These are phyloP conservation scores for Spizellomyces punctatus DNA, from an alignment of 192 early-diverging fungal genomes.

Conservation along the genomic window DNA sequence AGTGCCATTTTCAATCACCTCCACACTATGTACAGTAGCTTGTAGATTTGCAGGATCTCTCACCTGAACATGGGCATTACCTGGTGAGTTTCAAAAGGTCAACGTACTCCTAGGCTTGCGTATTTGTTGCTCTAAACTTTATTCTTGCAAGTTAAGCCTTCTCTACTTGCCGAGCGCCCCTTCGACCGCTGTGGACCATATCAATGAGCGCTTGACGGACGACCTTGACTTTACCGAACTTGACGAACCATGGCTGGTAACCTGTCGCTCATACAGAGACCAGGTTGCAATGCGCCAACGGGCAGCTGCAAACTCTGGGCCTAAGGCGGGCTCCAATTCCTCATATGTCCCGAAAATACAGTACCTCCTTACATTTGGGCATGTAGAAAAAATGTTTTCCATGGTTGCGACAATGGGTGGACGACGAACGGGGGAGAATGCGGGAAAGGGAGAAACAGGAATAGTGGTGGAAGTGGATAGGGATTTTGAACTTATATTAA, in stretches of 20 bases:
- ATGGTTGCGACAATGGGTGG: slow-evolving; percentile 22
- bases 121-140: too few species aligned
- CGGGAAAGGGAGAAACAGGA: slow-evolving; percentile 11
- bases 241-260: slow-evolving; percentile 21
- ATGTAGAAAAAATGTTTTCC: slow-evolving; percentile 1
- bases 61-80: too few species aligned
- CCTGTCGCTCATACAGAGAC: slow-evolving; percentile 24
- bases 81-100: too few species aligned
- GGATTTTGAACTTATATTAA: slow-evolving; percentile 17
- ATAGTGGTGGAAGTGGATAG: slow-evolving; percentile 19
- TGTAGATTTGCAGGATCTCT: too few species aligned
- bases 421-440: not conserved
- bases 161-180: slow-evolving; percentile 18
- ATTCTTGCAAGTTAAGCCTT: not conserved
- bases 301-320: not conserved
- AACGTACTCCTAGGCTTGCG: too few species aligned
- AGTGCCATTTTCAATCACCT: too few species aligned
- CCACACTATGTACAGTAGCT: too few species aligned
- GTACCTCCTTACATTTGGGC: slow-evolving; percentile 18
- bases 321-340: not conserved
- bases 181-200: slow-evolving; percentile 2
- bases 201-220: slow-evolving; percentile 13
- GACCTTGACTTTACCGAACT: slow-evolving; percentile 11
- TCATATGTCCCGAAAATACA: slow-evolving; percentile 19
- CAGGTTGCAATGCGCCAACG: slow-evolving; percentile 14